Percentiles rank a stretch among this genome's conserved stretches.
Conservation (phyloP, 805 yeast genomes). For the Starmerella lactis-condensi region DNA sequence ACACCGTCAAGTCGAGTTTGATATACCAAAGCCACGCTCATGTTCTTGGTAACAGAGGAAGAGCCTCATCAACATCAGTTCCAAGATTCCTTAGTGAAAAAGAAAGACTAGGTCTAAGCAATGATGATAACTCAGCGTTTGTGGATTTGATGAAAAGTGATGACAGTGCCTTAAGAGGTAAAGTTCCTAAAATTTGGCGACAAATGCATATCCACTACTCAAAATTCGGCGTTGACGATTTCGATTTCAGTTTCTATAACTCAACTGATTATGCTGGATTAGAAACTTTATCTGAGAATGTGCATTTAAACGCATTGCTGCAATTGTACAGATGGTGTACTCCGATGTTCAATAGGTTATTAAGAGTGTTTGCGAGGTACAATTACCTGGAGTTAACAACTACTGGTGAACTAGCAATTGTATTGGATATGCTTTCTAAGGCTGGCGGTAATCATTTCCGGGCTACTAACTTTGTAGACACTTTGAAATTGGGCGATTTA, state of each 20-base stretch:
- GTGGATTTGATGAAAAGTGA: constrained; percentile 8
- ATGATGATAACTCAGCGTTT: constrained; percentile 6
- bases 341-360: constrained; percentile 45
- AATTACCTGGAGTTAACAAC: constrained; percentile 24
- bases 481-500: constrained; percentile 26
- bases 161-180: constrained; percentile 17
- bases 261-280: constrained; percentile 58
- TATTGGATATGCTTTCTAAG: constrained; percentile 78
- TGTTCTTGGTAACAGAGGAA: constrained; percentile 2
- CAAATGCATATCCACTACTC: constrained; percentile 64
- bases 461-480: constrained; percentile 56
- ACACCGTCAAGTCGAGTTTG: constrained; percentile 1
- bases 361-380: constrained; percentile 35
- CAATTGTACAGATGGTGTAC: constrained; percentile 70
- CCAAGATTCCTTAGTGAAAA: constrained; percentile 41
- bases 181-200: constrained; percentile 56
- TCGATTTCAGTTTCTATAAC: constrained; percentile 76
- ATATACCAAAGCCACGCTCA: constrained; percentile 8
- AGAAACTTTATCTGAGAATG: constrained; percentile 70
- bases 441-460: constrained; percentile 64
- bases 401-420: constrained; percentile 66
- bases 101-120: constrained; percentile 20
- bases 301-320: constrained; percentile 57
- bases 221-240: constrained; percentile 81
- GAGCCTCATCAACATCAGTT: constrained; percentile 21